Evolutionary conservation across 108 stramenopile species (phyloP).

Genomic region (Fragilaria radians): DNA sequence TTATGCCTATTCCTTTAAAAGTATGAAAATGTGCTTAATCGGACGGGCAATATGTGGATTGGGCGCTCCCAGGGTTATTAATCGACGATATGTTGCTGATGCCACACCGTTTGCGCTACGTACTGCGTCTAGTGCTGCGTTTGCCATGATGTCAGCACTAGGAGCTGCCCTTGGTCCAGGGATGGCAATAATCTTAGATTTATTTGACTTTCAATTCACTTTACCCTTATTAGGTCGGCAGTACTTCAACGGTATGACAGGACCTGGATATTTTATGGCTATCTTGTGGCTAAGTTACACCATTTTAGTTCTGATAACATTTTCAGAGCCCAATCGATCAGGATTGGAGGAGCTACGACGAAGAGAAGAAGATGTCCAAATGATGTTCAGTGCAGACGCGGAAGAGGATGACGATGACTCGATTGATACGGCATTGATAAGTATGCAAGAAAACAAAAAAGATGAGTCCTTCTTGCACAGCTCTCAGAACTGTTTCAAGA

Average conservation of each 20-base stretch:
- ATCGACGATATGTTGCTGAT: slow-evolving; percentile 74
- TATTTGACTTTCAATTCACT: slow-evolving; percentile 42
- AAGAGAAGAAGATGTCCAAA: slow-evolving; percentile 12
- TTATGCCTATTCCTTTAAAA: slow-evolving; percentile 48
- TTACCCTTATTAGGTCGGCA: slow-evolving; percentile 43
- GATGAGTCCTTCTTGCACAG: background rate
- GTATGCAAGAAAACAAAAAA: background rate
- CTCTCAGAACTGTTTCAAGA: slow-evolving; percentile 2
- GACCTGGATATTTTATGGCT: slow-evolving; percentile 59
- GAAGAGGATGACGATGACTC: slow-evolving; percentile 4
- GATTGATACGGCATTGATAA: background rate
- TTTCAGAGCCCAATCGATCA: slow-evolving; percentile 43
- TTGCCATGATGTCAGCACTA: slow-evolving; percentile 61
- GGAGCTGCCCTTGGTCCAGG: slow-evolving; percentile 69
- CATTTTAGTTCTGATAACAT: slow-evolving; percentile 19
- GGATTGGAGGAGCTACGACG: slow-evolving; percentile 46
- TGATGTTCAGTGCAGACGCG: background rate
- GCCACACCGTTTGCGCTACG: slow-evolving; percentile 51
- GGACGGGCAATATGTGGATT: slow-evolving; percentile 71
- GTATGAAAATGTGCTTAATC: slow-evolving; percentile 54
- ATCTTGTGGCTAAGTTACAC: slow-evolving; percentile 40
- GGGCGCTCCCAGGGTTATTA: slow-evolving; percentile 73
- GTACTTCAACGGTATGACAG: slow-evolving; percentile 59
- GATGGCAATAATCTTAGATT: slow-evolving; percentile 56
- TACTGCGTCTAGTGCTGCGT: slow-evolving; percentile 57